Percentiles rank a stretch among this genome's conserved stretches.
phyloP scores from a whole-genome alignment of 1,284 basidiomycete genomes.

The Tylopilus orsonianus region DNA sequence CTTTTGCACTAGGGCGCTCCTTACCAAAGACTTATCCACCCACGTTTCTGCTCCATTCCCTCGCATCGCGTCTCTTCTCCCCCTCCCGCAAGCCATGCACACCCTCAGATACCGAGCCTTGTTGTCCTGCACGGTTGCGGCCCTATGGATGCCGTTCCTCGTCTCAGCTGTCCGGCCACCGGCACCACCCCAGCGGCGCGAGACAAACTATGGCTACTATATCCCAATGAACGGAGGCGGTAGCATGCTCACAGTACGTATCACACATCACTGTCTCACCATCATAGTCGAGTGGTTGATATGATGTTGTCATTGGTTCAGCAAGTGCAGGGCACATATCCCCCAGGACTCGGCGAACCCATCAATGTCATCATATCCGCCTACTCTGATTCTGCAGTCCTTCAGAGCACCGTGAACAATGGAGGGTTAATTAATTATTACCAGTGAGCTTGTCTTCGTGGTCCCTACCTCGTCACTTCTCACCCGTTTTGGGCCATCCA shows the following conservation, averaged over 20 bases:
- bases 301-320: conserved; percentile 22
- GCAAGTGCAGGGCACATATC: conserved; percentile 63
- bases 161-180: conserved; percentile 4
- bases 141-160: conserved; percentile 11
- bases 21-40: background rate
- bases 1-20: conserved; percentile 5
- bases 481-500: conserved; percentile 24
- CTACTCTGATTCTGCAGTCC: conserved; percentile 71
- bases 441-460: conserved; percentile 42
- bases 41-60: background rate
- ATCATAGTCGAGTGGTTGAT: background rate
- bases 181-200: conserved; percentile 18
- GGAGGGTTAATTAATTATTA: conserved; percentile 85
- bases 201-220: conserved; percentile 43
- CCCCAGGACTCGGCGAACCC: conserved; percentile 83
- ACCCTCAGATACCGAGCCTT: background rate
- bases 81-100: conserved; percentile 8
- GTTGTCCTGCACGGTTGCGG: conserved; percentile 10
- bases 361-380: conserved; percentile 87
- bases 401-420: conserved; percentile 58
- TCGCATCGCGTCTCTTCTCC: background rate
- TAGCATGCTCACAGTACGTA: conserved; percentile 47
- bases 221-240: conserved; percentile 44
- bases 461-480: background rate
- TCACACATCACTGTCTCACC: background rate